Evolutionary conservation across 106 monocot genomes (phyloP).

Genomic region (Dioscorea alata): DNA sequence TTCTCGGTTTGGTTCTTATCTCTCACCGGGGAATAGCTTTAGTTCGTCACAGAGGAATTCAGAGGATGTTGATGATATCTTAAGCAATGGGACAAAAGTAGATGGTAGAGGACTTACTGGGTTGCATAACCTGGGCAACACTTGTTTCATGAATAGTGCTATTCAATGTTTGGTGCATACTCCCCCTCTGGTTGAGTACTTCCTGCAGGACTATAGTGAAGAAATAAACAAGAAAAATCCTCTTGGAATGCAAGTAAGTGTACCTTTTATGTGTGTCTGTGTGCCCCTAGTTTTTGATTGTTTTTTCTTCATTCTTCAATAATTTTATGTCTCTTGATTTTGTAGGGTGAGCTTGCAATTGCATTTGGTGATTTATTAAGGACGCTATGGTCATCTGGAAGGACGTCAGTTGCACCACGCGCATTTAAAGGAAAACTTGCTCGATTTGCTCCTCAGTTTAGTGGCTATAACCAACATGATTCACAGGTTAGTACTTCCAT

Average conservation of each 20-base stretch:
- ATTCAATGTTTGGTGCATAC: conserved; percentile 96
- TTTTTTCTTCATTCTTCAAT: too few species aligned
- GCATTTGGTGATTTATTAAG: conserved; percentile 93
- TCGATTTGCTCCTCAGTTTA: conserved; percentile 96
- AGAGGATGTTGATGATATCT: conserved; percentile 35
- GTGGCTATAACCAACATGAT: conserved; percentile 98
- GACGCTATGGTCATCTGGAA: conserved; percentile 86
- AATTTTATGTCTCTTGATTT: too few species aligned
- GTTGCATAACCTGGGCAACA: conserved; percentile 91
- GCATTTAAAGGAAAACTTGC: conserved; percentile 82
- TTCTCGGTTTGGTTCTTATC: conserved; percentile 35
- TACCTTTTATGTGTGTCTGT: not conserved
- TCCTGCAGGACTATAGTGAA: conserved; percentile 60
- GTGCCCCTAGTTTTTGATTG: too few species aligned
- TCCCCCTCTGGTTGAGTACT: conserved; percentile 68
- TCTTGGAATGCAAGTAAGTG: conserved; percentile 86
- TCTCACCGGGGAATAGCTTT: conserved; percentile 31
- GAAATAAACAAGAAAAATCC: conserved; percentile 94
- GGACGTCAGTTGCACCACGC: conserved; percentile 82
- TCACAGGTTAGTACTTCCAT: conserved; percentile 55
- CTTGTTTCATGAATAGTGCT: conserved; percentile 99
- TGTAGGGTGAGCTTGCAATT: conserved; percentile 91
- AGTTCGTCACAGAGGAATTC: conserved; percentile 25
- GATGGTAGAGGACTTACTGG: conserved; percentile 77
- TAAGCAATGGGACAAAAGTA: conserved; percentile 29